A percentile compares a stretch with the other conserved stretches of the same genome.
Conservation (phyloP, 768 basidiomycete genomes). For the Clitopilus passeckerianus region DNA sequence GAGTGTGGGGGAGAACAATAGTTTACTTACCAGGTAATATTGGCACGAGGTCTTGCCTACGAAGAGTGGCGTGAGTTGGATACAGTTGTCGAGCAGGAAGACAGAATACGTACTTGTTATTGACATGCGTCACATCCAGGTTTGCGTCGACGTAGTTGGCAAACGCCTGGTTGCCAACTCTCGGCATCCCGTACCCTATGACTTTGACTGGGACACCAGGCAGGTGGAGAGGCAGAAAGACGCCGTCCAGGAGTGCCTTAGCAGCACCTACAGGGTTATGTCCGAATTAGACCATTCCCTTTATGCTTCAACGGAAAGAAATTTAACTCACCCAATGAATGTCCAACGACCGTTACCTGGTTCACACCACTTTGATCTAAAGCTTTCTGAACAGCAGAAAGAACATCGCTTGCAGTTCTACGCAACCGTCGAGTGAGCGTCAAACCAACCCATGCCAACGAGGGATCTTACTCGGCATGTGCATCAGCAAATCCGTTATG, state of each 20-base stretch:
- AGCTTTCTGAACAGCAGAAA: slow-evolving; percentile 39
- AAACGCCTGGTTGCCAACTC: slow-evolving; percentile 33
- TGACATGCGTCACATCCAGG: slow-evolving; percentile 15
- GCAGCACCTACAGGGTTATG: slow-evolving; percentile 24
- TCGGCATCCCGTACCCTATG: slow-evolving; percentile 39
- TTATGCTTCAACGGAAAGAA: slow-evolving; percentile 24
- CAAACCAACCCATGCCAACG: slow-evolving; percentile 15
- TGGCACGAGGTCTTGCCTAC: slow-evolving; percentile 21
- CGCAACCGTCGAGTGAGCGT: slow-evolving; percentile 26
- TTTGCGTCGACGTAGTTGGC: slow-evolving; percentile 20
- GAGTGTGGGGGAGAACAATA: neutral
- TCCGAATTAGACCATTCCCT: slow-evolving; percentile 5
- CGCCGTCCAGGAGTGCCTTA: slow-evolving; percentile 38
- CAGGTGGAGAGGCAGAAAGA: slow-evolving; percentile 51
- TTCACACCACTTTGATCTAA: slow-evolving; percentile 27
- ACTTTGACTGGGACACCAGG: slow-evolving; percentile 30
- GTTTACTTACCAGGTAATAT: slow-evolving; percentile 22
- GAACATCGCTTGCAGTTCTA: slow-evolving; percentile 32
- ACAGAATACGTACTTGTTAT: slow-evolving; percentile 13
- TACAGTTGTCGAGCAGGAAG: neutral
- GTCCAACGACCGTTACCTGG: slow-evolving; percentile 38
- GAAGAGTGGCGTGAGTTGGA: neutral
- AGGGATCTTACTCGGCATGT: slow-evolving; percentile 35
- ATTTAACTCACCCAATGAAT: slow-evolving; percentile 24
- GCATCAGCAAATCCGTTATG: slow-evolving; percentile 44